Base-by-base conservation (phyloP, 257 asterid species). In the Ehretia macrophylla region DNA sequence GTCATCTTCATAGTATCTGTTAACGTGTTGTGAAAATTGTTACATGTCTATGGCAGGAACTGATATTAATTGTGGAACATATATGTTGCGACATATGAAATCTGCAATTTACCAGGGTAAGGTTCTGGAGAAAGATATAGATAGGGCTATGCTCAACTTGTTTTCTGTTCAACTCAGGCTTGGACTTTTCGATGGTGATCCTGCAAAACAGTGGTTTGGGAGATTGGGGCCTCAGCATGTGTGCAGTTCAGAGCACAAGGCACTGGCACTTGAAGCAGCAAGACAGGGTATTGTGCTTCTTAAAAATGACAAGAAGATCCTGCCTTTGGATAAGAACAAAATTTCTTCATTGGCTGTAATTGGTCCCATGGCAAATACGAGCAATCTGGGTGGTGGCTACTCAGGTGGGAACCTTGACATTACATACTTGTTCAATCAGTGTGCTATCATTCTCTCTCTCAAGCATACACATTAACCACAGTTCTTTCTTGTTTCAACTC, bases 231-330 rank as follows among this genome's bases (percentile, higher is more conserved):
- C 88, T 59, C 55, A 51, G 58, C 77, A 82, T 63, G 90, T 89
- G 13, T 89, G 97, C 72, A 60, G 76, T 55, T 64, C 82, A 13
- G 64, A 77, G 49, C 90, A 88, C 75, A 69, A 60, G 69, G 76
- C 71, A 38, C 75, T 92, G 73, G 96, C 99, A 37, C 93, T 83
- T 52, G 96, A 88, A 73, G 95, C 99, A 11, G 83, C 87, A 40
- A 74, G 58, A 63, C 96, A 92, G 85, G 97, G 99, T 11, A 84
- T 83, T 55, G 99, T 92, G 62, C 97, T 92, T 73, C 85, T 88
- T 51, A 88, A 92, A 71, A 92, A 88, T 46, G 81, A 81, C 65
- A 61, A 71, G 49, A 79, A 81, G 52, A 64, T 81, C 67, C 72
- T 92, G 39, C 99, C 99, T 47, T 74, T 87, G 42, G 46, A 81